phyloP scores from a whole-genome alignment of 108 stramenopile species.

The Pseudonitzschia multistriata region DNA sequence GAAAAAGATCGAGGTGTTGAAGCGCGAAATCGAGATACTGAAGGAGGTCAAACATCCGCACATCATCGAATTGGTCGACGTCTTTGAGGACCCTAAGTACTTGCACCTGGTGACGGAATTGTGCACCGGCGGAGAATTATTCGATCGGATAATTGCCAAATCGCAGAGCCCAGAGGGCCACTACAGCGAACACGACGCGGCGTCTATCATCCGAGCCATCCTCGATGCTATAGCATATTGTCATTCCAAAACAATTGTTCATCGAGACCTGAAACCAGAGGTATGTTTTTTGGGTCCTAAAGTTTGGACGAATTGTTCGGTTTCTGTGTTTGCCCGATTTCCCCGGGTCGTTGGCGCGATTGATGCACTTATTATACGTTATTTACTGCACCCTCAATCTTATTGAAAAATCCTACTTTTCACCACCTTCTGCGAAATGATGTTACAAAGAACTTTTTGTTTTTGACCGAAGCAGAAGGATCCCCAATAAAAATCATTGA shows the following conservation, averaged over 20 bases:
- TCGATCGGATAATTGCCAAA: slow-evolving; percentile 90
- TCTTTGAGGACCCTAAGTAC: slow-evolving; percentile 87
- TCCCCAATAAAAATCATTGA: slow-evolving; percentile 96
- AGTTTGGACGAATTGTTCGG: background rate
- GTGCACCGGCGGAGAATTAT: slow-evolving; percentile 95
- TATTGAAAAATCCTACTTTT: background rate
- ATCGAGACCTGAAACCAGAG: slow-evolving; percentile 97
- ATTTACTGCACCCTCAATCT: background rate
- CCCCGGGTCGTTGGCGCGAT: background rate
- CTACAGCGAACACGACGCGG: slow-evolving; percentile 94
- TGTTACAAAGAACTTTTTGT: slow-evolving; percentile 77
- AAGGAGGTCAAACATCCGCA: slow-evolving; percentile 88
- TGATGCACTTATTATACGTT: no score
- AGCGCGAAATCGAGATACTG: slow-evolving; percentile 83
- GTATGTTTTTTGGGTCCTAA: background rate
- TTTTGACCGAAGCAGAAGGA: slow-evolving; percentile 75
- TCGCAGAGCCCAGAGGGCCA: slow-evolving; percentile 88
- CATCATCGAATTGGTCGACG: slow-evolving; percentile 85
- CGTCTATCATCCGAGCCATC: slow-evolving; percentile 78
- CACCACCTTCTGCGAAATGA: background rate
- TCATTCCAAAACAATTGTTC: slow-evolving; percentile 93
- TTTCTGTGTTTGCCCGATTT: background rate
- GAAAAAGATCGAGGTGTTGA: slow-evolving; percentile 83
- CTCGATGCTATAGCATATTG: slow-evolving; percentile 92
- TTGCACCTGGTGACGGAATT: slow-evolving; percentile 87